Evolutionary conservation across 78 protist species (phyloP), one percentile per base, ranked within the genome.

Genomic region (Chrysochromulina tobinii): DNA sequence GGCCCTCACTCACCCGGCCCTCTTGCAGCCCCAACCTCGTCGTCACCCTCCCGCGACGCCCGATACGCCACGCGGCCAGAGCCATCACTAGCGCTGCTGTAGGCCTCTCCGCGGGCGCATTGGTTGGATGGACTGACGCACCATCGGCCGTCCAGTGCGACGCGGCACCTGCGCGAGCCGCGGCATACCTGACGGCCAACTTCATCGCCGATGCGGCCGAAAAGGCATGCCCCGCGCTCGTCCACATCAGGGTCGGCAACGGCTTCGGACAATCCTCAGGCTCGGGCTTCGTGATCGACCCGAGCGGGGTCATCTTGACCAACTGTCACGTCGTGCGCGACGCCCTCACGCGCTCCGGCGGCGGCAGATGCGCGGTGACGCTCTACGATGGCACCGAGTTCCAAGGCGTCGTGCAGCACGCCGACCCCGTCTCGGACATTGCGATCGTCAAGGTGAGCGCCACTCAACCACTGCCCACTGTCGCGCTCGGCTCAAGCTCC

Each of bases 201-300:
- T 53, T 53, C 61, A 48, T 77, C 61, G 85, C 85, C 6, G 85
- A 77, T 23, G 85, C 85, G 61, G 85, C 85, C 18, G 85, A 57
- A 4, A 4, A 3, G 18, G 85, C 20, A 15, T 3, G 15, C 17
- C 85, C 85, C 21, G 85, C 85, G 85, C 20, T 77, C 48, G 85
- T 77, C 61, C 3, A 77, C 85, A 48, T 77, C 6, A 25, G n/a
- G 25, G 79, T 69, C 38, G 79, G 55, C 54, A 15, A 21, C 72
- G 38, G 38, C 14, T 51, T 23, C 79, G 50, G 79, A 27, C 15
- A 4, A 20, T 6, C 69, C 7, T 64, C 69, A 11, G 79, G 79
- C 50, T 69, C 79, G 38, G 79, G 79, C 11, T 69, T 69, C 79
- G 15, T 69, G 51, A n/a, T 69, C 14, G 79, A 69, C 14, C 51